Conservation (phyloP, 495 filamentous ascomycete genomes). For the Trichoderma parareesei region DNA sequence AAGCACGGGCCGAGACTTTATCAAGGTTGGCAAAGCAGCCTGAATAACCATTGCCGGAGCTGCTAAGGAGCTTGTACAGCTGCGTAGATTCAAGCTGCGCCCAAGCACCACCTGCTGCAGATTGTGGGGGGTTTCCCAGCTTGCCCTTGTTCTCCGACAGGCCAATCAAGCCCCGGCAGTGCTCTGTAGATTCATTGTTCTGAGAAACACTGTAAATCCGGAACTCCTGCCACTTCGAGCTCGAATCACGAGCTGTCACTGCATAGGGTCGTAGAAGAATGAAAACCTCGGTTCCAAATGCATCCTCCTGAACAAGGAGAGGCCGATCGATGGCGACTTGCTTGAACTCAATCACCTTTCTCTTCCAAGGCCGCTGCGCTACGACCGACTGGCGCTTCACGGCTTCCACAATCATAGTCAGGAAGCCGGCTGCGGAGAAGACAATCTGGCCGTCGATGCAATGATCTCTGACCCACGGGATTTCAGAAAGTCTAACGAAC, state of each 20-base stretch:
- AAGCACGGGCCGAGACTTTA: not conserved
- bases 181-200: constrained; percentile 30
- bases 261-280: not conserved
- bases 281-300: constrained; percentile 26
- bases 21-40: constrained; percentile 17
- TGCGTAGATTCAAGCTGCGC: constrained; percentile 4
- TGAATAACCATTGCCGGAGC: constrained; percentile 16
- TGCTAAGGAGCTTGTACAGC: constrained; percentile 19
- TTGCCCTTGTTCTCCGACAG: not conserved
- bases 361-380: not conserved
- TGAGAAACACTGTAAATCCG: constrained; percentile 27
- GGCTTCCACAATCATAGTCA: constrained; percentile 43
- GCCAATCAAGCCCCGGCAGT: constrained; percentile 26
- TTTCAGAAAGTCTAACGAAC: constrained; percentile 30
- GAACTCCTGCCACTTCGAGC: constrained; percentile 33
- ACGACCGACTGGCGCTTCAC: not conserved
- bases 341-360: not conserved
- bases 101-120: not conserved
- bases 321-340: constrained; percentile 32
- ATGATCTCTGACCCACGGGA: constrained; percentile 43
- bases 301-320: constrained; percentile 34
- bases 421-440: constrained; percentile 47
- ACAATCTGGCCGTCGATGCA: constrained; percentile 29
- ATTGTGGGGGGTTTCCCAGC: not conserved
- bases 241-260: not conserved